Conservation (phyloP, 2,329 filamentous ascomycete genomes). For the Ceratocystiopsis sp. region DNA sequence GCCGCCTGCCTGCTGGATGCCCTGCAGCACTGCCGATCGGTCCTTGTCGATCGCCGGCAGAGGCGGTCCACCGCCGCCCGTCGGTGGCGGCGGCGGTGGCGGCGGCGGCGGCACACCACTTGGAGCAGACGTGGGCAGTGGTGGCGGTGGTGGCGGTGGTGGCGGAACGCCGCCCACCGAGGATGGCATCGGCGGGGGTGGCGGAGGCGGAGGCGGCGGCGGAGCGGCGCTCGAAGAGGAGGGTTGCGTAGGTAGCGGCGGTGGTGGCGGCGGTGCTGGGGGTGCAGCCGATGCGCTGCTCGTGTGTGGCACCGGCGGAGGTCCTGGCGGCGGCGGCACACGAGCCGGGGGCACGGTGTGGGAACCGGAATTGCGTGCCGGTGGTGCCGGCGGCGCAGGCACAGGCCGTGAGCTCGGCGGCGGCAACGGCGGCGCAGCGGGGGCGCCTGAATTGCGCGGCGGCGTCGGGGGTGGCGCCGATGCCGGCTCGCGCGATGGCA, state of each 20-base stretch:
- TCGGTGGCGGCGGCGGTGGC: slow-evolving; percentile 25
- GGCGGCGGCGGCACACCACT: slow-evolving; percentile 24
- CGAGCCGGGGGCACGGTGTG: slow-evolving; percentile 18
- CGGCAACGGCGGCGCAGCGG: slow-evolving; percentile 29
- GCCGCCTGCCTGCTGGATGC: slow-evolving; percentile 55
- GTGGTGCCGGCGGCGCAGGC: slow-evolving; percentile 29
- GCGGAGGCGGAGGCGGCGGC: slow-evolving; percentile 24
- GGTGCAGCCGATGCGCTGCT: background rate
- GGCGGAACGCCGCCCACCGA: background rate
- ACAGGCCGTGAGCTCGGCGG: slow-evolving; percentile 34
- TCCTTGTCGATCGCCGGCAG: slow-evolving; percentile 25
- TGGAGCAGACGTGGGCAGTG: slow-evolving; percentile 18
- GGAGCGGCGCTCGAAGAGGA: slow-evolving; percentile 10
- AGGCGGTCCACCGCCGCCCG: slow-evolving; percentile 25
- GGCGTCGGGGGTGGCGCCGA: slow-evolving; percentile 51
- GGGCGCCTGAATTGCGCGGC: slow-evolving; percentile 19
- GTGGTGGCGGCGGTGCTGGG: background rate
- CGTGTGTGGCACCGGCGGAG: background rate
- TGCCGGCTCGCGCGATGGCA: slow-evolving; percentile 1
- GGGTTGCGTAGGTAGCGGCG: background rate
- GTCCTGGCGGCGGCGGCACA: slow-evolving; percentile 16
- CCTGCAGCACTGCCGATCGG: slow-evolving; percentile 47
- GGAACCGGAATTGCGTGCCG: slow-evolving; percentile 16
- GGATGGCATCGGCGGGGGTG: slow-evolving; percentile 12
- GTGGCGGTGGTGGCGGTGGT: slow-evolving; percentile 13